Base-by-base conservation (phyloP, 2,329 filamentous ascomycete genomes). In the Periconia macrospinosa region DNA sequence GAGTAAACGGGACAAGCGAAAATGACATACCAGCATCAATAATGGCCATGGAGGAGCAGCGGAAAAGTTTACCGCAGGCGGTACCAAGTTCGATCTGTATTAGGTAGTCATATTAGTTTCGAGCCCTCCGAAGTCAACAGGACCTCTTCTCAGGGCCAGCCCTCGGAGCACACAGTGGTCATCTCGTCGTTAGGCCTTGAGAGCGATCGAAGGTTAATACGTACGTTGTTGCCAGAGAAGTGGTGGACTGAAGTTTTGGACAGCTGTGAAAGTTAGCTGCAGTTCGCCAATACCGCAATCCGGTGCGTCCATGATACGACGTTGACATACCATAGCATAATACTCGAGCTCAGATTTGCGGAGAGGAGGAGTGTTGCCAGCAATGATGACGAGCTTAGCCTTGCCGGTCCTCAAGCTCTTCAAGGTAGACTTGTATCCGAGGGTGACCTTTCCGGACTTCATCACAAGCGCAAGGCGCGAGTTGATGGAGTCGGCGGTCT, bases 211-310 rank as follows among this genome's bases (percentile, higher is more conserved):
- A 59, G 40, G 35, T 42, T 55, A 50, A 47, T 59, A 91, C 93
- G 89, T 88, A 97, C 93, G 87, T 97, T 97, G 88, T 95, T 96
- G 74, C 94, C 94, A 69, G 85, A 85, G 83, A 97, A 97, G 86
- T 99, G 94, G 86, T 97, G 93, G 74, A 97, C 93, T 65, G 89
- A 87, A 72, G 89, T 91, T 88, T 97, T 96, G 78, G 87, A 88
- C 73, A 96, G 80, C 52, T 56, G 17, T 37, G 27, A 17, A 20
- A 27, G 52, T 54, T 40, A 54, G 47, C 33, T 27, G 23, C 8
- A 44, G 23, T 18, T 42, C 23, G 8, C 23, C 23, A 27, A 27
- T 8, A 27, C 5, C 23, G 23, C 23, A 27, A n/a, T n/a, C n/a
- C 23, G 5, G 23, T 3, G 23, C 8, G 23, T 8, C 23, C 23